Evolutionary conservation across 352 stramenopile genomes (phyloP).

Genomic region (Pythium dissotocum): DNA sequence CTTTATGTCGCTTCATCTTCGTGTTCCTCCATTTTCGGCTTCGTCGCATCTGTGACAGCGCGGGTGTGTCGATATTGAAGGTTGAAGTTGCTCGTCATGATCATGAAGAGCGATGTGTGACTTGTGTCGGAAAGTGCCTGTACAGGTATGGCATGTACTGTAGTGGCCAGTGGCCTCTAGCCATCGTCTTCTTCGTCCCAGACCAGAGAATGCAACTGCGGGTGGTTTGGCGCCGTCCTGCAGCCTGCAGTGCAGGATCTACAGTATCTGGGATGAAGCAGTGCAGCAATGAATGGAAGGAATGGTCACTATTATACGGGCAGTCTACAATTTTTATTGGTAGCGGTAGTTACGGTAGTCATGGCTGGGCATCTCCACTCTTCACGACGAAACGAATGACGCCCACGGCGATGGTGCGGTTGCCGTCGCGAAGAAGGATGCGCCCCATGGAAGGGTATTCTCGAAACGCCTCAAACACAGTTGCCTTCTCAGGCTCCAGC

Average conservation of each 20-base stretch:
- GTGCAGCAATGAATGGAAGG: too few relatives aligned
- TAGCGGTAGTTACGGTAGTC: background rate
- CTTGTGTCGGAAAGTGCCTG: background rate
- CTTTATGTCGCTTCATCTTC: too few relatives aligned
- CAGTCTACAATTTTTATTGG: background rate
- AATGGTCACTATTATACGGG: too few relatives aligned
- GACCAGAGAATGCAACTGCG: background rate
- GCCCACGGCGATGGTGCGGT: slow-evolving; percentile 92
- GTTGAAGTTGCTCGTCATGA: slow-evolving; percentile 12
- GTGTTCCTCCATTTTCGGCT: background rate
- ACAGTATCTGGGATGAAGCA: background rate
- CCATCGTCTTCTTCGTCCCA: background rate
- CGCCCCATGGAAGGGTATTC: slow-evolving; percentile 96
- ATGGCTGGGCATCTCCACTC: background rate
- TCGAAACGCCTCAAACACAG: slow-evolving; percentile 96
- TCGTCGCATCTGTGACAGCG: slow-evolving; percentile 4
- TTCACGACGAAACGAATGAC: slow-evolving; percentile 91
- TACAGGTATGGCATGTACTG: background rate
- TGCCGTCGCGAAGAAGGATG: slow-evolving; percentile 94
- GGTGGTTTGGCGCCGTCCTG: background rate
- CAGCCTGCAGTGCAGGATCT: too few relatives aligned
- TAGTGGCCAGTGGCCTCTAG: background rate
- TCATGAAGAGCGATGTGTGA: background rate
- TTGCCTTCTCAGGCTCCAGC: slow-evolving; percentile 91
- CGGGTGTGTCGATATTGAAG: slow-evolving; percentile 3